Evolutionary conservation across 257 asterid species (phyloP).

Genomic region (Cordia subcordata): DNA sequence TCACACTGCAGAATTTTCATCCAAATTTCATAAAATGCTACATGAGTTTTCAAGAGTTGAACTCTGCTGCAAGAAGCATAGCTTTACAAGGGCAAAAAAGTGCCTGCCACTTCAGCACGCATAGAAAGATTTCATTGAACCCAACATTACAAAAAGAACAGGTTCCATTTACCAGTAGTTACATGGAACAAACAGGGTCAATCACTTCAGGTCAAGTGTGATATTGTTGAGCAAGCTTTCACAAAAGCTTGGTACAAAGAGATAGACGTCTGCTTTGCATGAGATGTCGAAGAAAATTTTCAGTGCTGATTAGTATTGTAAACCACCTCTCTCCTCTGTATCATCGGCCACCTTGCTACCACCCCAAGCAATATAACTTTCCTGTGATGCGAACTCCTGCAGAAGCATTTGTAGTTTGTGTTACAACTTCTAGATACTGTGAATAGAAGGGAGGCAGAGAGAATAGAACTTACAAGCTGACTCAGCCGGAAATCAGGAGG

Average conservation of each 20-base stretch:
- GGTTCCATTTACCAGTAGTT: not conserved
- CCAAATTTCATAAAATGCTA: not conserved
- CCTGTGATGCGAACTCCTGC: conserved; percentile 87
- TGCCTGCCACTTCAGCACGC: not conserved
- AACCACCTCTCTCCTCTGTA: conserved; percentile 27
- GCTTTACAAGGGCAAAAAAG: not conserved
- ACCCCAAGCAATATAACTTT: conserved; percentile 83
- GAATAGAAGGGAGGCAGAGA: not conserved
- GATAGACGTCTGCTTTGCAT: not conserved
- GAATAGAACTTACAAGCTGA: conserved; percentile 57
- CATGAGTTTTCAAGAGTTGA: not conserved
- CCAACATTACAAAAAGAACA: not conserved
- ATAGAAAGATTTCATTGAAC: not conserved
- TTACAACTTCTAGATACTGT: not conserved
- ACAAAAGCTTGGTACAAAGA: not conserved
- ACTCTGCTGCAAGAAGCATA: too few relatives aligned
- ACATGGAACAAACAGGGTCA: not conserved
- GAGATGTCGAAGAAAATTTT: too few relatives aligned
- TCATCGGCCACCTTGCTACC: conserved; percentile 36
- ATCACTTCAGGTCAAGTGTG: not conserved
- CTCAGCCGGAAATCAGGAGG: conserved; percentile 81
- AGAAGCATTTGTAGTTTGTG: conserved; percentile 6
- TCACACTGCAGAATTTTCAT: not conserved
- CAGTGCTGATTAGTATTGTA: too few relatives aligned
- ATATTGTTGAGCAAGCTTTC: not conserved